Evolutionary conservation across 371 early-diverging fungal genomes (phyloP), one percentile per base, ranked within the genome.

Genomic region (Syncephalastrum contaminatum): DNA sequence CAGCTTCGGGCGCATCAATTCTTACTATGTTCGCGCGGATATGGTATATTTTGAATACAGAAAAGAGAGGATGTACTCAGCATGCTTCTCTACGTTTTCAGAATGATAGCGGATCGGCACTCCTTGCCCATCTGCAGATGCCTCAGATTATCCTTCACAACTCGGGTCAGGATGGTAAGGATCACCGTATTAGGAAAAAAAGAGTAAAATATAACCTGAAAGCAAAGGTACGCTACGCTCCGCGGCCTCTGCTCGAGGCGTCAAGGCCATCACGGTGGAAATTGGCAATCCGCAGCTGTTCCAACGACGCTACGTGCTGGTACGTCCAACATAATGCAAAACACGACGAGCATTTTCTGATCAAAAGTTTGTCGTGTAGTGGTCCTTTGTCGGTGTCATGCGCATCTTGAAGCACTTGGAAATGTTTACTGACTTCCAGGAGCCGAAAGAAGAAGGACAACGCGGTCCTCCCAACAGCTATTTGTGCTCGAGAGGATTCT

Each of bases 261-360:
- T 95, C 41, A 86, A 87, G 25, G 89, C 93, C 13, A 93, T 95
- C 46, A 94, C 94, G 1, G 94, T 95, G 19, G 91, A 91, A 60
- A 89, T 91, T 56, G 91, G 91, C 18, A 87, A 91, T 53, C 91
- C 91, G 15, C 80, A 87, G 24, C 67, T 81, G 20, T 87, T 91
- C 76, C 88, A 91, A 58, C 86, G 88, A 54, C 78, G 80, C 51
- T 91, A 84, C 67, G 83, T 88, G 20, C 79, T 82, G 69, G 84
- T 75, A 59, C 80, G 83, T 68, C 73, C 27, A 81, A 85, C 53
- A 77, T 69, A 58, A 18, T 82, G 12, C 81, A 70, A 56, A 78
- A 77, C 59, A 66, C 68, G 56, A 14, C 18, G 3, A 7, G 16
- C 21, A n/a, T 25, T 40, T 58, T 52, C 1, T 44, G 21, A 22